Base-by-base conservation (phyloP, 2,329 filamentous ascomycete genomes). In the Claviceps fusiformis region DNA sequence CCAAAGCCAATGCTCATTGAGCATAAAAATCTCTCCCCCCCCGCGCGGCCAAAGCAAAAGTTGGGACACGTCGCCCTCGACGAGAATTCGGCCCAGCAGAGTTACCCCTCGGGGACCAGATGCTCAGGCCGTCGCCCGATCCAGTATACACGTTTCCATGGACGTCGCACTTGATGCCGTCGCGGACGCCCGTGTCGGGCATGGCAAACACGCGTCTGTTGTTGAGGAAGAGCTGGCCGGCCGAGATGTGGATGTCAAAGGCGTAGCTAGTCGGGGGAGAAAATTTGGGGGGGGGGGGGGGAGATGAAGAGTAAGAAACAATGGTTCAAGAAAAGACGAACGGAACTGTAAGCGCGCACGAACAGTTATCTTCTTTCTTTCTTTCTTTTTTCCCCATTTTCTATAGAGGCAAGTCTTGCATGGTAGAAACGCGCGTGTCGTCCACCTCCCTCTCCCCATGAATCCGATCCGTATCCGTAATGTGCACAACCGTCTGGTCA, bases 201-300 rank as follows among this genome's bases (percentile, higher is more conserved):
- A 75, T 73, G 2, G 75, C 74, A 56, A 81, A 81, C 0, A 80
- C 62, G 35, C 77, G 68, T 17, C 72, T 69, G 59, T 79, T 79
- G 1, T 59, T 63, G 29, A 80, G 64, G 47, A 74, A 73, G 0
- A 71, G 72, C n/a, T 68, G 57, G 3, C 60, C 59, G 13, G 59
- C 59, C 48, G 61, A 55, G 3, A n/a, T 27, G 0, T 57, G 45
- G 1, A 72, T 27, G 11, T 73, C 68, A 24, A 71, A 71, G 0
- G 69, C 69, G 44, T 72, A 70, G 50, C 68, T 68, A 2, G n/a
- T n/a, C n/a, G n/a, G n/a, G n/a, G n/a, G n/a, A n/a, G n/a, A n/a
- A n/a, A n/a, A n/a, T n/a, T 48, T 17, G 1, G n/a, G 1, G 8
- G 6, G 24, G 11, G 1, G n/a, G 5, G n/a, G 6, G 10, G 11